Evolutionary conservation across 1,284 basidiomycete genomes (phyloP).

Genomic region (Tilletiaria anomala): DNA sequence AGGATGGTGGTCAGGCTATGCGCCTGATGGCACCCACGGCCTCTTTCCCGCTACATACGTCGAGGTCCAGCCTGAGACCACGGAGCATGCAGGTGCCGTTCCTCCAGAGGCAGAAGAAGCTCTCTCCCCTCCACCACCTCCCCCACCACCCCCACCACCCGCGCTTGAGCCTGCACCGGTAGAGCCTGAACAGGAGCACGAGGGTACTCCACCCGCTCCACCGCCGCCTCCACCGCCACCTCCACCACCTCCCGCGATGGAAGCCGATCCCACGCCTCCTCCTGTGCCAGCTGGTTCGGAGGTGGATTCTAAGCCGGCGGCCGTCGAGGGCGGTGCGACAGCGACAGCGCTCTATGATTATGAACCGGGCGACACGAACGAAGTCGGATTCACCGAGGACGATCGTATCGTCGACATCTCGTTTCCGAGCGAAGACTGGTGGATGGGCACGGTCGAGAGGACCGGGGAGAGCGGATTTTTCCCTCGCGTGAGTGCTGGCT

Average conservation of each 20-base stretch:
- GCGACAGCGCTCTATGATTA: constrained; percentile 28
- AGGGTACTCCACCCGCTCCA: constrained; percentile 43
- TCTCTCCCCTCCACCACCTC: constrained; percentile 8
- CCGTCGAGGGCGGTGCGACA: background rate
- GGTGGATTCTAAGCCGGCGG: background rate
- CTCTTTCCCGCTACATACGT: constrained; percentile 37
- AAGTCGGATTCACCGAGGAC: constrained; percentile 27
- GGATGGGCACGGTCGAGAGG: constrained; percentile 28
- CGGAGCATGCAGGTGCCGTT: constrained; percentile 1
- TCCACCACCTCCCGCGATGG: constrained; percentile 4
- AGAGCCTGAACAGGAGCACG: constrained; percentile 2
- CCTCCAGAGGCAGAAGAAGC: constrained; percentile 2
- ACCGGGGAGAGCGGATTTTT: constrained; percentile 30
- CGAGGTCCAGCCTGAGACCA: constrained; percentile 24
- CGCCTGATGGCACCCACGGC: constrained; percentile 22
- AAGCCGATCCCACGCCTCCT: constrained; percentile 2
- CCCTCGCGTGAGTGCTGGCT: too few relatives aligned
- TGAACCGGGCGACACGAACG: constrained; percentile 33
- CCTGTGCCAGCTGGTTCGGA: constrained; percentile 1
- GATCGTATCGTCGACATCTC: constrained; percentile 24
- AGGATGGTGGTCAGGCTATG: constrained; percentile 37
- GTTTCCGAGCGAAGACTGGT: constrained; percentile 37
- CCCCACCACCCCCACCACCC: constrained; percentile 5
- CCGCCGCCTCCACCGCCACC: constrained; percentile 22
- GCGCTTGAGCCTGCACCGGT: constrained; percentile 6